A percentile compares a stretch with the other conserved stretches of the same genome.
These are phyloP conservation scores for Cochlearia excelsa DNA, from an alignment of 345 rosid genomes.

Conservation along the genomic window DNA sequence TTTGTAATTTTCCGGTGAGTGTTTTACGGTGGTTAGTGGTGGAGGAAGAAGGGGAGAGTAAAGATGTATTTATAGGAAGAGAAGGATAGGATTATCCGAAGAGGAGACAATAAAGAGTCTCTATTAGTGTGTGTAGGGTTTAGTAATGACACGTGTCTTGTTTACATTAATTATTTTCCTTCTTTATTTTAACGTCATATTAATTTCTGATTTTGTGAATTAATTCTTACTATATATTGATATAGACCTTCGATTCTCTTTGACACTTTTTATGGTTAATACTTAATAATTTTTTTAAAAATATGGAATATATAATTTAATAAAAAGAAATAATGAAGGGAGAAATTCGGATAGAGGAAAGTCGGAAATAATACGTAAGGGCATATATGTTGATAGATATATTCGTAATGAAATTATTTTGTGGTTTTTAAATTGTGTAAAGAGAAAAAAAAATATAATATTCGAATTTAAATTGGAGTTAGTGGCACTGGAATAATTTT, in stretches of 20 bases:
- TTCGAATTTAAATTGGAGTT: constrained; percentile 32
- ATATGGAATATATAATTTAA: no score
- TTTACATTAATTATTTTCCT: background rate
- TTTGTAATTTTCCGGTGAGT: constrained; percentile 3
- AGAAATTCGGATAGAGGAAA: constrained; percentile 32
- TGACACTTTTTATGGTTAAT: background rate
- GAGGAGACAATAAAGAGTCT: constrained; percentile 12
- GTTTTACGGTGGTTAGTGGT: constrained; percentile 25
- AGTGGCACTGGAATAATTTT: constrained; percentile 36
- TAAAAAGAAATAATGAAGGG: background rate
- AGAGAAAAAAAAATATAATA: constrained; percentile 32
- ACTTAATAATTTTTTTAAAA: background rate
- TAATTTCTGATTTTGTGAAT: constrained; percentile 15
- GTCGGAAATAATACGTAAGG: constrained; percentile 24
- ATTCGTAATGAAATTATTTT: constrained; percentile 21
- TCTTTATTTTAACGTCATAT: constrained; percentile 3
- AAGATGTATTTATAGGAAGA: constrained; percentile 34
- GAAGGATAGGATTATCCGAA: constrained; percentile 32
- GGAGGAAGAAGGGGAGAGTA: constrained; percentile 25
- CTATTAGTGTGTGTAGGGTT: constrained; percentile 18
- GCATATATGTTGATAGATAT: constrained; percentile 32
- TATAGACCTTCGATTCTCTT: constrained; percentile 28
- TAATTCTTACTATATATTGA: constrained; percentile 12
- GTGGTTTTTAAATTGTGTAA: constrained; percentile 23
- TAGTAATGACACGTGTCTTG: constrained; percentile 26